Evolutionary conservation across 2,329 filamentous ascomycete genomes (phyloP), one percentile per base, ranked within the genome.

Genomic region (Fusarium incarnatum): DNA sequence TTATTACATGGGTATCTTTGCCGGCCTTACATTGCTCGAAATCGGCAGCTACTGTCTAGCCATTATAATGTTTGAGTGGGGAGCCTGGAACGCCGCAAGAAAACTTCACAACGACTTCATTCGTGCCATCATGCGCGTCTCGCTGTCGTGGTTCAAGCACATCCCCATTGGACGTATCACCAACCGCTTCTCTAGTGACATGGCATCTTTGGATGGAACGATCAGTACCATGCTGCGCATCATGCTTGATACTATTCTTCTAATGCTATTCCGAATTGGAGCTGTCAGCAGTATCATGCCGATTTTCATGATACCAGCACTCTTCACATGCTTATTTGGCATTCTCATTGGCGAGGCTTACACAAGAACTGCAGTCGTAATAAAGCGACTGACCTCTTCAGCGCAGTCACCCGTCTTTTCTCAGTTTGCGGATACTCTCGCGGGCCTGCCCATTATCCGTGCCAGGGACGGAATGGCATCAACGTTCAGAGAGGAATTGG

Each of bases 171-270:
- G 86, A 15, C 82, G 86, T 42, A 82, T 87, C 58, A 81, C 85
- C 57, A 87, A 88, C 71, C 83, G 87, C 15, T 87, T 88, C 67
- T 85, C 85, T 2, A 85, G 86, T 37, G 87, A 89, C 63, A 87
- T 88, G 75, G 80, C 82, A n/a, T 86, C 86, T 0, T 81, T 89
- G 54, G 87, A 89, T 68, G 83, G 81, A 10, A 72, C 78, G 2
- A 76, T 89, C 9, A 81, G 82, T 22, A 77, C 79, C 3, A 81
- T 85, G 79, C 77, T 87, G 1, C 81, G 83, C 8, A 69, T 73
- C 42, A 80, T 79, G 4, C 58, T 86, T 12, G 83, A 86, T 59
- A 79, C 79, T 15, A 67, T 76, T 12, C 77, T 85, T 55, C 76
- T 81, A 20, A 77, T 86, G 59, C 59, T 84, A 23, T 83, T 86